Percentiles rank a stretch among this genome's conserved stretches.
Evolutionary conservation across 352 stramenopile species (phyloP).

Genomic region (Pilasporangium apinafurcum): DNA sequence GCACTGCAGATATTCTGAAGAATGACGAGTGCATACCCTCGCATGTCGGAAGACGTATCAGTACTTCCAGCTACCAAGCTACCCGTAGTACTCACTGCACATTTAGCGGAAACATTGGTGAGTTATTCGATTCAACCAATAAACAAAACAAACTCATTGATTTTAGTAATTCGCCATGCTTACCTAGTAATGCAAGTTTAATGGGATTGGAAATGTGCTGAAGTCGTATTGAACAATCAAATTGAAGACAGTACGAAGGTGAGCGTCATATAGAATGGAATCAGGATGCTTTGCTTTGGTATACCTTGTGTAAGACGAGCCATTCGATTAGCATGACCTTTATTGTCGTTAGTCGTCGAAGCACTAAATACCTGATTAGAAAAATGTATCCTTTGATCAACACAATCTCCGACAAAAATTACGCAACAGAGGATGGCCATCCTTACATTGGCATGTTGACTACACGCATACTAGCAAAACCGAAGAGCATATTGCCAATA

Average conservation of each 20-base stretch:
- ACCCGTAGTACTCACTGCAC: slow-evolving; percentile 48
- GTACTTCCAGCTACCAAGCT: slow-evolving; percentile 52
- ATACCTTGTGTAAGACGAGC: slow-evolving; percentile 60
- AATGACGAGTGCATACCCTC: slow-evolving; percentile 52
- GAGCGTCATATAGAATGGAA: background rate
- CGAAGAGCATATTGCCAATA: slow-evolving; percentile 57
- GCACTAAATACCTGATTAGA: slow-evolving; percentile 39
- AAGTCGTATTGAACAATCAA: background rate
- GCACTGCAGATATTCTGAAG: slow-evolving; percentile 69
- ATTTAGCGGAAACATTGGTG: background rate
- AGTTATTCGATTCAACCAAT: too few relatives aligned
- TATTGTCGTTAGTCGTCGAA: slow-evolving; percentile 63
- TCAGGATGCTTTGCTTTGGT: background rate
- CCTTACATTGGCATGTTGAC: slow-evolving; percentile 75
- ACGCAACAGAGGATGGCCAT: too few relatives aligned
- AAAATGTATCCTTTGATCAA: background rate
- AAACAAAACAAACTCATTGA: background rate
- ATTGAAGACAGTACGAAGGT: too few relatives aligned
- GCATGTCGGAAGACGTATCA: slow-evolving; percentile 32
- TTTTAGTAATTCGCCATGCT: background rate
- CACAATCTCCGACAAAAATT: too few relatives aligned
- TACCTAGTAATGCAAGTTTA: slow-evolving; percentile 59
- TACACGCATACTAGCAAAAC: slow-evolving; percentile 53
- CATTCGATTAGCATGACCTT: slow-evolving; percentile 77
- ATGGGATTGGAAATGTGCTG: slow-evolving; percentile 38